A percentile compares a stretch with the other conserved stretches of the same genome.
These are phyloP conservation scores for Nadsonia starkeyi-henricii DNA, from an alignment of 1,139 yeast genomes.

Conservation along the genomic window DNA sequence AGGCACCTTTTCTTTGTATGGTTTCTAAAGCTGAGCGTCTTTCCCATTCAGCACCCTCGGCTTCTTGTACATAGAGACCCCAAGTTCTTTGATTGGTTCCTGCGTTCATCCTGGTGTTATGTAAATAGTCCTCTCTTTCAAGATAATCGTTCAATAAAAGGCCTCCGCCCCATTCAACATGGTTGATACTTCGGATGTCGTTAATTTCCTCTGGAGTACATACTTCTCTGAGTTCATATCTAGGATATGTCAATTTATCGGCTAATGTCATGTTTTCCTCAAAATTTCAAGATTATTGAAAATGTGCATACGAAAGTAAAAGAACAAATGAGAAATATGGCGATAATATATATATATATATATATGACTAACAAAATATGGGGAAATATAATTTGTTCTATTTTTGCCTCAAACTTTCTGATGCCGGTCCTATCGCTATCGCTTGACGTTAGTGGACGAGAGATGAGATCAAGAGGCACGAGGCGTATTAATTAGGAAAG, in stretches of 20 bases:
- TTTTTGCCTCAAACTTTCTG: too few relatives aligned
- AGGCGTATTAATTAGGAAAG: too few relatives aligned
- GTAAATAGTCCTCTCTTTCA: slow-evolving; percentile 16
- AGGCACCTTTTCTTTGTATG: slow-evolving; percentile 30
- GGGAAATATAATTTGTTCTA: too few relatives aligned
- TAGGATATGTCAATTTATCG: neutral
- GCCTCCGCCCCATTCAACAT: slow-evolving; percentile 35
- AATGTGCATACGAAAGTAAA: too few relatives aligned
- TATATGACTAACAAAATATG: too few relatives aligned
- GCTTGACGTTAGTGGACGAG: too few relatives aligned
- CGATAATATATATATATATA: too few relatives aligned
- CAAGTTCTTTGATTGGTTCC: slow-evolving; percentile 16
- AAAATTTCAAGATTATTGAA: too few relatives aligned
- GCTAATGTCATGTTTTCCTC: too few relatives aligned
- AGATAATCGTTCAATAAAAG: slow-evolving; percentile 18
- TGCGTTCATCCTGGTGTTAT: slow-evolving; percentile 10
- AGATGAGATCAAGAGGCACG: too few relatives aligned
- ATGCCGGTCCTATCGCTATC: too few relatives aligned
- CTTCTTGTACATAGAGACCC: slow-evolving; percentile 16
- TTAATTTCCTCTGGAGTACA: slow-evolving; percentile 31
- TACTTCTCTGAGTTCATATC: slow-evolving; percentile 7
- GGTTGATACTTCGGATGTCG: slow-evolving; percentile 36
- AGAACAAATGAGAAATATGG: too few relatives aligned
- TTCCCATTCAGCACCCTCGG: slow-evolving; percentile 12
- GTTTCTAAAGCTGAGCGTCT: slow-evolving; percentile 36